These are phyloP conservation scores for Phytophthora hybrid DNA, from an alignment of 352 stramenopile species.

Conservation along the genomic window DNA sequence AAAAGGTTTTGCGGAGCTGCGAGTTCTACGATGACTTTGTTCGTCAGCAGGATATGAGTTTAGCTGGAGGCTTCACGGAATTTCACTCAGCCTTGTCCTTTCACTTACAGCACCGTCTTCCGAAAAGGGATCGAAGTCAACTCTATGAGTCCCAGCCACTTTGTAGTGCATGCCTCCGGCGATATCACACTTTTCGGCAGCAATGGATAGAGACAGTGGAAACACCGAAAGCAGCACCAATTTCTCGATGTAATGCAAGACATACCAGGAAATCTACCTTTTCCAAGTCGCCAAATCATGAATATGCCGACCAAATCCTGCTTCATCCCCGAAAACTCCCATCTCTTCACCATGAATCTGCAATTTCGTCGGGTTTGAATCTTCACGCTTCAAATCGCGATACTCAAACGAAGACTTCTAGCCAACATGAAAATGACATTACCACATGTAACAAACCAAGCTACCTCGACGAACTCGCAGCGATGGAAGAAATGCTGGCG, in stretches of 20 bases:
- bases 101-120: constrained; percentile 63
- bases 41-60: constrained; percentile 49
- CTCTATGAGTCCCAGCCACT: constrained; percentile 70
- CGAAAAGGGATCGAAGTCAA: constrained; percentile 56
- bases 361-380: constrained; percentile 3
- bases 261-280: neutral
- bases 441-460: constrained; percentile 11
- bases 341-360: constrained; percentile 16
- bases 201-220: constrained; percentile 42
- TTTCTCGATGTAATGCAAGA: neutral
- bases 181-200: constrained; percentile 57
- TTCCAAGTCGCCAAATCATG: constrained; percentile 8
- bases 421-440: neutral
- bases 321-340: constrained; percentile 26
- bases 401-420: neutral
- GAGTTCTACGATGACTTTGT: constrained; percentile 69
- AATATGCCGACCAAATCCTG: constrained; percentile 8
- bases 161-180: constrained; percentile 51
- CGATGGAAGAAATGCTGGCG: constrained; percentile 64
- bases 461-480: constrained; percentile 61
- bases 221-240: neutral
- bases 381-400: neutral
- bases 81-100: constrained; percentile 56
- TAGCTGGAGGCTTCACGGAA: constrained; percentile 50
- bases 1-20: constrained; percentile 73